Conservation (phyloP, 441 rosid species). For the Gossypium davidsonii region DNA sequence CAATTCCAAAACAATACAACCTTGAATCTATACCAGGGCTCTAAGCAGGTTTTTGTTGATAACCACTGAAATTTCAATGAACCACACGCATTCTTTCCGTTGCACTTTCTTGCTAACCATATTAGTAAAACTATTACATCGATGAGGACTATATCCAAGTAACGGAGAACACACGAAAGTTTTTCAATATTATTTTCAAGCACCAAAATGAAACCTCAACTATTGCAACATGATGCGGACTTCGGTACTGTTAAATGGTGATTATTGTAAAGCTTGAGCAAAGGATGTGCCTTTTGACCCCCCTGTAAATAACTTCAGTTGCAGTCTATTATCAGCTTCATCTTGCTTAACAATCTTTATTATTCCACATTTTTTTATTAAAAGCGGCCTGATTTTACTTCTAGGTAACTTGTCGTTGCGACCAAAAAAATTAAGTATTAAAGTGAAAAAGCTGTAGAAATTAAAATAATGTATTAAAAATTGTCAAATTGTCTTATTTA, state of each 20-base stretch:
- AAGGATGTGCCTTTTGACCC: no score
- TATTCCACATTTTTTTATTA: no score
- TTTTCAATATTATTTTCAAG: background rate
- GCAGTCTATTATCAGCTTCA: background rate
- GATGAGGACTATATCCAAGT: background rate
- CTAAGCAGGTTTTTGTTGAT: conserved; percentile 22
- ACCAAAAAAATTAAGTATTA: no score
- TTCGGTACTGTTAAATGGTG: background rate
- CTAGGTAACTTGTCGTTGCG: no score
- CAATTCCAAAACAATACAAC: conserved; percentile 57
- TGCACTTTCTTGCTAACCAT: background rate
- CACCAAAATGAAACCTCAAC: background rate
- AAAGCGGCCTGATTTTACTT: no score
- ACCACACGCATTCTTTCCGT: conserved; percentile 9
- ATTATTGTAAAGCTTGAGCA: no score
- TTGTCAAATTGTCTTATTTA: no score
- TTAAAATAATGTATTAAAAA: no score
- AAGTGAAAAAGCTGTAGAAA: no score
- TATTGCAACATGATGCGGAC: background rate
- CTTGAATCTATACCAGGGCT: conserved; percentile 95
- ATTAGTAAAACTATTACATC: background rate
- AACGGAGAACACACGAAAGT: background rate
- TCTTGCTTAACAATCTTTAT: background rate
- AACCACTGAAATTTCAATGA: background rate
- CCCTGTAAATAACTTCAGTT: background rate